A percentile compares a stretch with the other conserved stretches of the same genome.
These are phyloP conservation scores for Zea luxurians DNA, from an alignment of 176 grass and related monocot genomes.

Conservation along the genomic window DNA sequence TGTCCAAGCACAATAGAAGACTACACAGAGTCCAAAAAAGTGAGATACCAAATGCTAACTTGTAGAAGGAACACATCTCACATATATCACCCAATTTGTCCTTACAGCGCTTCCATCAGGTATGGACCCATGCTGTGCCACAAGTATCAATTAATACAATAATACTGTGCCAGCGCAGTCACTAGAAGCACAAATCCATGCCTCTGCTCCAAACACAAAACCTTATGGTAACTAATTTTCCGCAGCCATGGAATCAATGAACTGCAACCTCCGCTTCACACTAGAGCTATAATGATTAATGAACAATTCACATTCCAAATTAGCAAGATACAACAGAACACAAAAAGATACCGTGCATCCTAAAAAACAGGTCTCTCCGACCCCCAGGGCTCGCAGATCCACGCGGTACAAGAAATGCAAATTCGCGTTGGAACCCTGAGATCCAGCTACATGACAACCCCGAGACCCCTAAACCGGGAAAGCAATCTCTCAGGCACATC, in stretches of 20 bases:
- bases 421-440: neutral
- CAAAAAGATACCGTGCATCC: neutral
- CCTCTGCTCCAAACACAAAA: neutral
- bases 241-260: neutral
- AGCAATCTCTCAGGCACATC: neutral
- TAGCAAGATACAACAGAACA: neutral
- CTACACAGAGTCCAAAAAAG: neutral
- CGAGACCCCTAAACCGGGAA: neutral
- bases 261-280: neutral
- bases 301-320: neutral
- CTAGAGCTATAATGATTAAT: neutral
- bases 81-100: neutral
- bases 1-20: neutral
- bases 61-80: slow-evolving; percentile 6
- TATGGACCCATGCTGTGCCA: neutral
- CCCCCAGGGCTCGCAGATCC: neutral
- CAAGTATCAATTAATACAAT: neutral
- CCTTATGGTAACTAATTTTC: neutral
- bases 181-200: neutral
- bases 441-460: slow-evolving; percentile 2
- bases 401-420: neutral
- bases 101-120: neutral
- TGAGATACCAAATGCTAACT: neutral
- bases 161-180: neutral
- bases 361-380: neutral